These are phyloP conservation scores for Lachnum nothofagi DNA, from an alignment of 2,329 filamentous ascomycete species.

Conservation along the genomic window DNA sequence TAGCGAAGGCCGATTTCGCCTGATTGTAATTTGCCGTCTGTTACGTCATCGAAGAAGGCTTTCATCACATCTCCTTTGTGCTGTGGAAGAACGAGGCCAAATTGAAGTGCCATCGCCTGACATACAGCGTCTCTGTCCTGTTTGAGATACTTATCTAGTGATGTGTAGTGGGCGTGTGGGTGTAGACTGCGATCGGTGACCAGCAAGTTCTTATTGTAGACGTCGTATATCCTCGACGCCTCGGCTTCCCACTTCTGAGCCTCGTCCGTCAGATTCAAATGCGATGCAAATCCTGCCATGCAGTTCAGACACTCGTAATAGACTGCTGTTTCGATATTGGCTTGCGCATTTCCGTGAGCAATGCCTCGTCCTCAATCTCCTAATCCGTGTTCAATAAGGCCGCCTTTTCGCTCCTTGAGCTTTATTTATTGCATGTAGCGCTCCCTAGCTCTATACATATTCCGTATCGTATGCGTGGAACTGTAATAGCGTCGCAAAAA, in stretches of 20 bases:
- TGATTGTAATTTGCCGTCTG: too few relatives aligned
- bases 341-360: slow-evolving; percentile 41
- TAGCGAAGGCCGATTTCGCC: too few relatives aligned
- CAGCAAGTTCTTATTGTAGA: slow-evolving; percentile 35
- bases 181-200: slow-evolving; percentile 29
- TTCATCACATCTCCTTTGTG: too few relatives aligned
- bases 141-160: too few relatives aligned
- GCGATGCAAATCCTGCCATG: slow-evolving; percentile 15
- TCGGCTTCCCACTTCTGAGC: slow-evolving; percentile 22
- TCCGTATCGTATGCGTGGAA: too few relatives aligned
- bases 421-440: slow-evolving; percentile 40
- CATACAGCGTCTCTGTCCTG: too few relatives aligned
- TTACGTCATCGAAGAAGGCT: too few relatives aligned
- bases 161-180: slow-evolving; percentile 38
- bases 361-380: slow-evolving; percentile 42
- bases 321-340: slow-evolving; percentile 42
- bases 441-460: slow-evolving; percentile 27
- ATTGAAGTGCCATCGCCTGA: too few relatives aligned
- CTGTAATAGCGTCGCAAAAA: slow-evolving; percentile 13
- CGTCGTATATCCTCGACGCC: slow-evolving; percentile 31
- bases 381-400: slow-evolving; percentile 40
- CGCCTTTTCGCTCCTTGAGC: slow-evolving; percentile 37
- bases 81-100: too few relatives aligned
- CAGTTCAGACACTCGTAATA: slow-evolving; percentile 40
- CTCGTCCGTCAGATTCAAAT: slow-evolving; percentile 5